A percentile compares a stretch with the other conserved stretches of the same genome.
Conservation (phyloP, 1,284 basidiomycete species). For the Tilletia setariae region DNA sequence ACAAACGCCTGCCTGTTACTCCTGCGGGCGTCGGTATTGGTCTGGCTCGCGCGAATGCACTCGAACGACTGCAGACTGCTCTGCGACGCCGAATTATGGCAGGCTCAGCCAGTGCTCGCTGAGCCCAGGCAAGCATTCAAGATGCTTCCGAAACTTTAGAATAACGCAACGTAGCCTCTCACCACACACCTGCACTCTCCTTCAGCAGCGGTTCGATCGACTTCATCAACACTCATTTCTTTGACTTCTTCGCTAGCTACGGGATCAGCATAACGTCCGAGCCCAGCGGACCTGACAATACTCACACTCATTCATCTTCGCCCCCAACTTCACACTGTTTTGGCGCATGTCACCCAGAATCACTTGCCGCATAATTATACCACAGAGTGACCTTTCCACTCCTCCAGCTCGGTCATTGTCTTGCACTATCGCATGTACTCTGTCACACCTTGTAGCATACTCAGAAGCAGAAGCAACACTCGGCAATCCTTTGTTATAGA, state of each 20-base stretch:
- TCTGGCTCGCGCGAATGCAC: not conserved
- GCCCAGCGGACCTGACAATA: not conserved
- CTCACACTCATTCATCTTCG: not conserved
- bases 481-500: no score
- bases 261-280: no score
- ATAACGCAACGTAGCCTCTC: not conserved
- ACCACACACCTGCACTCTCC: no score
- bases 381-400: not conserved
- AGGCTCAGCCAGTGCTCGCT: not conserved
- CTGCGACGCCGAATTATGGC: slow-evolving; percentile 3
- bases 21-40: not conserved
- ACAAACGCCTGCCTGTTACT: slow-evolving; percentile 3
- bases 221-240: not conserved
- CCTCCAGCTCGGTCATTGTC: not conserved
- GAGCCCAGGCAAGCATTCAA: not conserved
- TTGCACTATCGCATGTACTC: not conserved
- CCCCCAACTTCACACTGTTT: not conserved
- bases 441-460: not conserved
- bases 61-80: not conserved
- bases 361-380: slow-evolving; percentile 1
- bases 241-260: not conserved
- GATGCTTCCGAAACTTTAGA: not conserved
- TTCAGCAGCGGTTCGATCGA: no score
- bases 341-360: not conserved
- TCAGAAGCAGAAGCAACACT: no score